These are phyloP conservation scores for Trifolium fragiferum DNA, from an alignment of 306 rosid genomes.

Conservation along the genomic window DNA sequence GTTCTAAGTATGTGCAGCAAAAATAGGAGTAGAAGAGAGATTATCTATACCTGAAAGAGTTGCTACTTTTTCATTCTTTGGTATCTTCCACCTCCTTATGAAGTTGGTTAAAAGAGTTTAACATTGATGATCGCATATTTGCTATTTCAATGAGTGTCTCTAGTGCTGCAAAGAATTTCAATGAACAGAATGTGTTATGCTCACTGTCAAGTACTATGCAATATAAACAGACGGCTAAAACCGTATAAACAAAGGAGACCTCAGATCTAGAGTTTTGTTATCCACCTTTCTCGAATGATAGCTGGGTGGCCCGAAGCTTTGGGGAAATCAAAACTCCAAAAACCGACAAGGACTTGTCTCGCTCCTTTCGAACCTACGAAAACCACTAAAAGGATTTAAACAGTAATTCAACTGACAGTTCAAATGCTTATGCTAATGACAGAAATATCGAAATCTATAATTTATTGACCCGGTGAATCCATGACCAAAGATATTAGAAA, in stretches of 20 bases:
- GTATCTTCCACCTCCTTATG: slow-evolving; percentile 56
- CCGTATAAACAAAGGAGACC: slow-evolving; percentile 4
- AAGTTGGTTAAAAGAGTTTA: slow-evolving; percentile 58
- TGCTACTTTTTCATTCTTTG: slow-evolving; percentile 45
- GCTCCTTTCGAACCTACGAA: slow-evolving; percentile 68
- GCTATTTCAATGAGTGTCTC: slow-evolving; percentile 80
- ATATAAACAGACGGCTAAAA: slow-evolving; percentile 20
- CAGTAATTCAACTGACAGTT: slow-evolving; percentile 34
- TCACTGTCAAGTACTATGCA: slow-evolving; percentile 15
- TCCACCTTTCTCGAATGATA: slow-evolving; percentile 85
- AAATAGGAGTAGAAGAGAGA: slow-evolving; percentile 4
- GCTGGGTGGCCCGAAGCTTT: slow-evolving; percentile 81
- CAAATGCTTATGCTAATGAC: slow-evolving; percentile 5
- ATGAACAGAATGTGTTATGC: slow-evolving; percentile 37
- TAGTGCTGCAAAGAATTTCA: slow-evolving; percentile 61
- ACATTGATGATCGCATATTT: slow-evolving; percentile 65
- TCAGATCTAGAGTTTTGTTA: slow-evolving; percentile 32
- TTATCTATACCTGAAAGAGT: slow-evolving; percentile 37
- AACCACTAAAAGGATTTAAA: slow-evolving; percentile 31
- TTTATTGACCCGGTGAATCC: slow-evolving; percentile 20
- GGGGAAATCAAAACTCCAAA: slow-evolving; percentile 90
- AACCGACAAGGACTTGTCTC: slow-evolving; percentile 62
- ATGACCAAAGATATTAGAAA: slow-evolving; percentile 35
- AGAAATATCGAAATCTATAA: slow-evolving; percentile 22
- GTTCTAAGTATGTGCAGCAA: background rate